These are phyloP conservation scores for Hibiscus trionum DNA, from an alignment of 345 rosid genomes.

Conservation along the genomic window DNA sequence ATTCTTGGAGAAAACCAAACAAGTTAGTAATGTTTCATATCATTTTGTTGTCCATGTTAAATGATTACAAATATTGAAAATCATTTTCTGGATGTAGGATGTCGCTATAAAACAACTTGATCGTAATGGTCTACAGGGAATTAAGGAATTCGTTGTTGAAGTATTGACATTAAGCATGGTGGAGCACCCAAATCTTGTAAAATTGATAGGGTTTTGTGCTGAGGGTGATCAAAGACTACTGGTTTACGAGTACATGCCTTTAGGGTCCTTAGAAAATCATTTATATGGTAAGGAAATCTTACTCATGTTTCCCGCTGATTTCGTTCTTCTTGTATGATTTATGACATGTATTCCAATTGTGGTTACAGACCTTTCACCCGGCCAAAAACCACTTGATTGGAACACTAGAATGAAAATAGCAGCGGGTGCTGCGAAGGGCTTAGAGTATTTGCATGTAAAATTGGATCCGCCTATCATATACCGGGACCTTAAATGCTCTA, in stretches of 20 bases:
- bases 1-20: not conserved
- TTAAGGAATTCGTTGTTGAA: not conserved
- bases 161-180: not conserved
- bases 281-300: not conserved
- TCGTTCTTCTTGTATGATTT: not conserved
- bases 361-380: not conserved
- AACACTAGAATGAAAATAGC: not conserved
- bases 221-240: too few species aligned
- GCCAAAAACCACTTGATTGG: not conserved
- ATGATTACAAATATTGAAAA: not conserved
- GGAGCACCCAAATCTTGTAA: not conserved
- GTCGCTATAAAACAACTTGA: not conserved
- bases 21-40: not conserved
- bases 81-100: not conserved
- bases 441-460: not conserved
- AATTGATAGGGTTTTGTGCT: not conserved
- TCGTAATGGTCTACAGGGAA: not conserved
- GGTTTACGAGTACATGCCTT: too few species aligned
- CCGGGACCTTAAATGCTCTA: not conserved
- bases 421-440: not conserved
- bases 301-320: not conserved
- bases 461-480: not conserved
- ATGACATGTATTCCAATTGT: not conserved
- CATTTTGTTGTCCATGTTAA: not conserved
- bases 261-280: not conserved